Evolutionary conservation across 1,284 basidiomycete genomes (phyloP).

Genomic region (Boletus calvinii): DNA sequence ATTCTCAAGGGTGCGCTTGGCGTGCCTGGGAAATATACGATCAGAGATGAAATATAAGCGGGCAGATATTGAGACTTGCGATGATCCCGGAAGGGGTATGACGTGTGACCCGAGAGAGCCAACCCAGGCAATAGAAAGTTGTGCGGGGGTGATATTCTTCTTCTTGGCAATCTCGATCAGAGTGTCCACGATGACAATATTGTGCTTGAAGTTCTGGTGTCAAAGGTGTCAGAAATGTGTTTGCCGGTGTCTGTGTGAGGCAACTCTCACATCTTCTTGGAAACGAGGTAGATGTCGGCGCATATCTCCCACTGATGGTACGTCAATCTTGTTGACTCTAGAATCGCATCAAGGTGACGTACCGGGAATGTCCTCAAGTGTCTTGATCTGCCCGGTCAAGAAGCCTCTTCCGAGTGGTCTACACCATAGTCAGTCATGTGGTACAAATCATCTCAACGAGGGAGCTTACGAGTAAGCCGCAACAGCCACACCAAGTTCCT

Average conservation of each 20-base stretch:
- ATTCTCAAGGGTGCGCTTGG: conserved; percentile 31
- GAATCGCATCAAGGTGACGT: background rate
- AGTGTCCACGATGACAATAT: conserved; percentile 52
- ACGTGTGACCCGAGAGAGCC: conserved; percentile 27
- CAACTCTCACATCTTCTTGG: conserved; percentile 35
- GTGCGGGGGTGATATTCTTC: conserved; percentile 49
- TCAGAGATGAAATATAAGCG: background rate
- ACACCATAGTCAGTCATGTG: background rate
- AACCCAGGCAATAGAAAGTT: conserved; percentile 62
- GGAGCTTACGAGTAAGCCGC: conserved; percentile 49
- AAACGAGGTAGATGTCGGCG: conserved; percentile 28
- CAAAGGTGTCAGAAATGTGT: background rate
- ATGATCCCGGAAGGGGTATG: conserved; percentile 32
- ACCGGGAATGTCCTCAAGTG: conserved; percentile 46
- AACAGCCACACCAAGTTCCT: conserved; percentile 50
- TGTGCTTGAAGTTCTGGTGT: conserved; percentile 46
- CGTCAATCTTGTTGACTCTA: background rate
- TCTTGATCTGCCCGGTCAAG: conserved; percentile 51
- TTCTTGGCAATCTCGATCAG: conserved; percentile 44
- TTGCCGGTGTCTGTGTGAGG: background rate
- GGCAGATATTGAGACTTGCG: conserved; percentile 15
- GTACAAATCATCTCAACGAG: background rate
- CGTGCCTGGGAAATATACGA: conserved; percentile 13
- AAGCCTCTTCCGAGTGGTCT: conserved; percentile 61
- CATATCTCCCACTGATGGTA: conserved; percentile 26